phyloP scores from a whole-genome alignment of 169 alveolate species.

The Hepatocystis sp. region DNA sequence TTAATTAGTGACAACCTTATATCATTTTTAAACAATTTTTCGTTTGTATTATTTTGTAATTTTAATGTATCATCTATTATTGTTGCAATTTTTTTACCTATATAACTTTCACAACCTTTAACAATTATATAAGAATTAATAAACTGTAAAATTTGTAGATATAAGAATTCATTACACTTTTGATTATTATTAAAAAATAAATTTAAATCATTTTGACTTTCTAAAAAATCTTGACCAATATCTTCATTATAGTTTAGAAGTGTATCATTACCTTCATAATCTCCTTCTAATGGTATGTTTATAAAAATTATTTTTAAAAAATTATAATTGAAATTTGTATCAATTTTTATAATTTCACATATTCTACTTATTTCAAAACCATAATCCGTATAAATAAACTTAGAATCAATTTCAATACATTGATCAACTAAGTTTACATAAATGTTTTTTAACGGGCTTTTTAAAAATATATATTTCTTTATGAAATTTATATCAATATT shows the following conservation, averaged over 20 bases:
- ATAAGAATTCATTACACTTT: conserved; percentile 20
- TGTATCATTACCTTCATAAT: conserved; percentile 5
- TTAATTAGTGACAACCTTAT: conserved; percentile 46
- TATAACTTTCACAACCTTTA: conserved; percentile 63
- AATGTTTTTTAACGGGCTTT: conserved; percentile 50
- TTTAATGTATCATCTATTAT: conserved; percentile 53
- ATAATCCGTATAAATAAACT: conserved; percentile 32
- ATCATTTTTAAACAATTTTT: conserved; percentile 12
- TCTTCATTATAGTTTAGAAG: too few species aligned
- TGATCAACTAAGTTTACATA: conserved; percentile 54
- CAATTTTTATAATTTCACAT: conserved; percentile 66
- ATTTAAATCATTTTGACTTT: conserved; percentile 29
- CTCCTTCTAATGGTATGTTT: conserved; percentile 40
- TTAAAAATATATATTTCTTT: conserved; percentile 49
- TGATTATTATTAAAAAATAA: conserved; percentile 28
- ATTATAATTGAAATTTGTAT: conserved; percentile 55
- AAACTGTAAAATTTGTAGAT: conserved; percentile 38
- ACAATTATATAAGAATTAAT: conserved; percentile 44
- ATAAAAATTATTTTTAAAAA: conserved; percentile 60
- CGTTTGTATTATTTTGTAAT: conserved; percentile 36
- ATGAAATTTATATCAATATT: conserved; percentile 47
- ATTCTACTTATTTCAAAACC: conserved; percentile 68
- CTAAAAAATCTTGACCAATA: not conserved
- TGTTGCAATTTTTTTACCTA: conserved; percentile 66
- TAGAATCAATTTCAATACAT: conserved; percentile 61